Base-by-base conservation (phyloP, 805 yeast genomes). In the Komagataella populi region DNA sequence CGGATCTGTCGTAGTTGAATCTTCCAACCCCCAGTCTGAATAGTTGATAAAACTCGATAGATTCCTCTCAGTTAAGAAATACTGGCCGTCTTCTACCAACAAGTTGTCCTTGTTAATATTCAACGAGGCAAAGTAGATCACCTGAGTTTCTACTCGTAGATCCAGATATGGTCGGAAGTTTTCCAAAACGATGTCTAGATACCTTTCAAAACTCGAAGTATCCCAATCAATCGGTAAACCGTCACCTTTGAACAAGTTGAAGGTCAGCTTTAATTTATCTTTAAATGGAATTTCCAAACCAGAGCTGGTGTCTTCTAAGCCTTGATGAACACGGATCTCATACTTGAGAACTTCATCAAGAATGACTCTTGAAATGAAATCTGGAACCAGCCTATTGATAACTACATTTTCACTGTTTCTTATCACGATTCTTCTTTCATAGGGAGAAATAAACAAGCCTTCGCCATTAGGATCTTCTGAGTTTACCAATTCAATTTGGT, bases 41-140 rank as follows among this genome's bases (percentile, higher is more conserved):
- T 80, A 80, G 65, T 91, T 93, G 54, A 90, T 76, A 56, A 87
- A 79, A 12, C 90, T 84, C 1, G 95, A 75, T 43, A 90, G 70
- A 52, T 84, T 84, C 6, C 70, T 62, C 51, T 71, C 66, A 22
- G 71, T 69, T 16, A 84, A 68, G 2, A 70, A 12, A 23, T 52
- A 55, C 18, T 51, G 53, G 18, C 67, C 64, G 0, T 63, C 56
- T 1, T 62, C 65, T 17, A 56, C 54, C 22, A 58, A 53, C 48
- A 48, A 49, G 18, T 56, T 60, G 46, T 66, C 60, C 43, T 56
- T 50, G 46, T 39, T 69, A 59, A 48, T 60, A 45, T 57, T 55
- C 12, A 77, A 65, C 36, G 61, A 62, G 14, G 86, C 79, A 61
- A 78, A 87, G 63, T 84, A 84, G 54, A 83, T 84, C 44, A 87